Base-by-base conservation (phyloP, 192 early-diverging fungal genomes). In the Umbelopsis isabellina region DNA sequence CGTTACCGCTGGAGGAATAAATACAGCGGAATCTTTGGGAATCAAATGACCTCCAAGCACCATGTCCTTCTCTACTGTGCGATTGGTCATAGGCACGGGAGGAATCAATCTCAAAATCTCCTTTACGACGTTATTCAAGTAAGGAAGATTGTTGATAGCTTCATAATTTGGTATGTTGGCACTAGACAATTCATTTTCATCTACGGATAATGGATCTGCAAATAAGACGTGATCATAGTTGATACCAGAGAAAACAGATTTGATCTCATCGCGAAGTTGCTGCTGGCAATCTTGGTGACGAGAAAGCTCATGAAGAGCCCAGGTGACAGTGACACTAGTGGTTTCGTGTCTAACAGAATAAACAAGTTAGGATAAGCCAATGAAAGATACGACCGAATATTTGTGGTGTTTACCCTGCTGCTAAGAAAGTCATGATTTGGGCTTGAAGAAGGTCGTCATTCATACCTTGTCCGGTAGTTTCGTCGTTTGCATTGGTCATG, bases 351-450 rank as follows among this genome's bases (percentile, higher is more conserved):
- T 79, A 41, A 15, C 41, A 16, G 69, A 27, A 23, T 27, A 12
- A 41, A 21, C 1, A 61, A 21, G 44, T 23, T 12, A 4, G 15
- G 23, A 2, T 46, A 25, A 33, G 18, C 4, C 27, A 61, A n/a
- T 27, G 23, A 16, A 30, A n/a, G 21, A 21, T 7, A 52, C 21
- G 5, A 52, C 2, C 27, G 0, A 2, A 35, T 7, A 22, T 45
- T 22, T 45, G 27, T 45, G 3, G 25, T 44, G 50, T 55, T 71
- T 79, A 79, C 77, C 87, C 87, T 13, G 87, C 87, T 2, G 80
- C 83, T 33, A 88, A 69, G 65, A 88, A 87, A 2, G 84, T 88
- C 71, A 88, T 51, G 61, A 84, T 82, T 49, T 88, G 87, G 51
- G 84, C 73, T 64, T 84, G 69, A 35, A 89, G 71, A 68, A 86